A percentile compares a stretch with the other conserved stretches of the same genome.
Conservation (phyloP, 2,329 filamentous ascomycete genomes). For the Penicillium sp. region DNA sequence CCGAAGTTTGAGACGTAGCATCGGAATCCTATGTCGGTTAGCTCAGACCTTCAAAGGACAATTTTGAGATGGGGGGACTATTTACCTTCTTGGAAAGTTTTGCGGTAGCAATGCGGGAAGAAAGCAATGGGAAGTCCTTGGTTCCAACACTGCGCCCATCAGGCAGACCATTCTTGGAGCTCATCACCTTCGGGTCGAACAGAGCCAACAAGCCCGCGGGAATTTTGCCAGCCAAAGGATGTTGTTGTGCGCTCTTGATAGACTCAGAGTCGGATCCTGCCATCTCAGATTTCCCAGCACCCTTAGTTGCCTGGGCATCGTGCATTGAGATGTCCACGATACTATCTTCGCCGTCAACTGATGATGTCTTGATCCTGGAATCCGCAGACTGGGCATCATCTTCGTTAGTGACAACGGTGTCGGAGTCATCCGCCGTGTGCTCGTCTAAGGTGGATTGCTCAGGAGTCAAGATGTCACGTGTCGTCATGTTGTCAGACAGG, state of each 20-base stretch:
- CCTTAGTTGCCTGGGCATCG: slow-evolving; percentile 50
- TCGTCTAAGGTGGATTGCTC: slow-evolving; percentile 53
- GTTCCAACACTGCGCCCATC: slow-evolving; percentile 67
- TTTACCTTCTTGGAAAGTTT: slow-evolving; percentile 19
- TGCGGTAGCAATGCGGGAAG: slow-evolving; percentile 46
- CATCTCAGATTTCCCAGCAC: slow-evolving; percentile 16
- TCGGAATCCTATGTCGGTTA: slow-evolving; percentile 2
- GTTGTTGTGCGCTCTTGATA: slow-evolving; percentile 48
- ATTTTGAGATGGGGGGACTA: neutral
- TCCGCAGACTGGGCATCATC: slow-evolving; percentile 67
- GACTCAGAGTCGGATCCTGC: slow-evolving; percentile 13
- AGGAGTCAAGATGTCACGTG: slow-evolving; percentile 63
- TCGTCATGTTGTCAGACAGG: slow-evolving; percentile 75
- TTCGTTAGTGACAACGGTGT: slow-evolving; percentile 65
- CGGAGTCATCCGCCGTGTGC: slow-evolving; percentile 59
- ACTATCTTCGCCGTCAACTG: slow-evolving; percentile 84
- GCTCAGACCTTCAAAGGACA: neutral
- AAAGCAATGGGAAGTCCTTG: slow-evolving; percentile 58
- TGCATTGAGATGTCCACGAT: slow-evolving; percentile 89
- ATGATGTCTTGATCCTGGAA: slow-evolving; percentile 71
- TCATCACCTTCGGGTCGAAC: slow-evolving; percentile 74
- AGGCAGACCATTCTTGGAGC: slow-evolving; percentile 61
- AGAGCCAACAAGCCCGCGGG: slow-evolving; percentile 65
- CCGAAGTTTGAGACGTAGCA: slow-evolving; percentile 7
- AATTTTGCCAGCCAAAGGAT: slow-evolving; percentile 58